These are phyloP conservation scores for Ustilago cynodontis DNA, from an alignment of 1,284 basidiomycete genomes.

Conservation along the genomic window DNA sequence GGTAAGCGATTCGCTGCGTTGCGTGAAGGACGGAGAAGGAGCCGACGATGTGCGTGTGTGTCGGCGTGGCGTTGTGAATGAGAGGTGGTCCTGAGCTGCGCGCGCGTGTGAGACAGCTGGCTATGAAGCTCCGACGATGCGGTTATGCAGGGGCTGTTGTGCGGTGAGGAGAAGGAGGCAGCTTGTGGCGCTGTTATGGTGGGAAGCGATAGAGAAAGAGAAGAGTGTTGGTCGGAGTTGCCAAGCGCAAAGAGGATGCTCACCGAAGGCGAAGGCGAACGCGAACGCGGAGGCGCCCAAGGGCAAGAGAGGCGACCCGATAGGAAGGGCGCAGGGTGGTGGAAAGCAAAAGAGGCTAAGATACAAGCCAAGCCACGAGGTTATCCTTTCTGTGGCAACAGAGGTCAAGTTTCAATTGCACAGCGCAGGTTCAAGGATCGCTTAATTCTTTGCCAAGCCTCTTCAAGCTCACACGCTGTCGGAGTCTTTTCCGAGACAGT, in stretches of 20 bases:
- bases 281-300: neutral
- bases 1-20: neutral
- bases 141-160: conserved; percentile 12
- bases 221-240: conserved; percentile 7
- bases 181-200: neutral
- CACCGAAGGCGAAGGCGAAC: neutral
- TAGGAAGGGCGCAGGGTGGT: neutral
- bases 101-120: conserved; percentile 1
- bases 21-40: neutral
- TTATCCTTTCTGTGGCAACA: neutral
- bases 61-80: conserved; percentile 6
- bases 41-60: neutral
- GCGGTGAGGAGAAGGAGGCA: neutral
- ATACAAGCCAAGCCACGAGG: conserved; percentile 1
- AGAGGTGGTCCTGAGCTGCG: neutral
- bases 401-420: too few relatives aligned
- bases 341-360: neutral
- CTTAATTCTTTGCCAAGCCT: conserved; percentile 5
- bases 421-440: too few relatives aligned
- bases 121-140: conserved; percentile 9
- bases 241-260: neutral
- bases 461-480: neutral
- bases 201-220: neutral
- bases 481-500: neutral
- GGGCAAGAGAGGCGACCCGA: neutral